These are phyloP conservation scores for Delphinella strobiligena DNA, from an alignment of 2,329 filamentous ascomycete species.

Conservation along the genomic window DNA sequence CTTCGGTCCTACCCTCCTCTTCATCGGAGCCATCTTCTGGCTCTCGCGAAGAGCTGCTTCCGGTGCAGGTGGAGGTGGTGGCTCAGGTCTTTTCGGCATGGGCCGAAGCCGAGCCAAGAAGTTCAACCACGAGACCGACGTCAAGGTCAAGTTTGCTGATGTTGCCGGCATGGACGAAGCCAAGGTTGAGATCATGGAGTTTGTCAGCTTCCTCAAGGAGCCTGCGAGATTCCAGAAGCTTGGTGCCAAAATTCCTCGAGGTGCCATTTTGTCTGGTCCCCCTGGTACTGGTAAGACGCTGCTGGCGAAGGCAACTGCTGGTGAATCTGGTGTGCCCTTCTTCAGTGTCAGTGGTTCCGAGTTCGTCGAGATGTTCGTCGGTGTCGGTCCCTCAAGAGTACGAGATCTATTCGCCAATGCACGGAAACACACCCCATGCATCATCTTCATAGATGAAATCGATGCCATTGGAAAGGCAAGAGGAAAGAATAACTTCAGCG, in stretches of 20 bases:
- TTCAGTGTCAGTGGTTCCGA: constrained; percentile 97
- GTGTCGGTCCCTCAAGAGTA: constrained; percentile 91
- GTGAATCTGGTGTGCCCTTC: constrained; percentile 93
- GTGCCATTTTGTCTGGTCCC: constrained; percentile 92
- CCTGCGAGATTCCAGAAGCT: constrained; percentile 86
- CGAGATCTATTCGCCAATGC: constrained; percentile 90
- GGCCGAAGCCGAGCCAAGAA: constrained; percentile 91
- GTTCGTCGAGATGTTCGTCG: constrained; percentile 99
- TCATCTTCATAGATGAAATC: constrained; percentile 99
- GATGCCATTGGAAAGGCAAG: constrained; percentile 92
- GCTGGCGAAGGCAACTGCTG: constrained; percentile 91
- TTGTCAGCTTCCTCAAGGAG: constrained; percentile 92
- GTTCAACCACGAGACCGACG: constrained; percentile 92
- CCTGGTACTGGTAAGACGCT: constrained; percentile 97
- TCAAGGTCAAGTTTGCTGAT: constrained; percentile 95
- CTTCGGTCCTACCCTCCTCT: constrained; percentile 76
- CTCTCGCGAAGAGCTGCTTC: constrained; percentile 63
- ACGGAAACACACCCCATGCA: constrained; percentile 91
- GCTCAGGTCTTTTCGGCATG: constrained; percentile 84
- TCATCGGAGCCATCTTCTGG: constrained; percentile 74
- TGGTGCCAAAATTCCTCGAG: constrained; percentile 93
- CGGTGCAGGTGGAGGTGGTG: constrained; percentile 44
- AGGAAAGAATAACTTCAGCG: constrained; percentile 68
- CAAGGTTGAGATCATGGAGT: constrained; percentile 98
- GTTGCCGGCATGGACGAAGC: constrained; percentile 98